phyloP scores from a whole-genome alignment of 2,329 filamentous ascomycete genomes.

The Colletotrichum sp. region DNA sequence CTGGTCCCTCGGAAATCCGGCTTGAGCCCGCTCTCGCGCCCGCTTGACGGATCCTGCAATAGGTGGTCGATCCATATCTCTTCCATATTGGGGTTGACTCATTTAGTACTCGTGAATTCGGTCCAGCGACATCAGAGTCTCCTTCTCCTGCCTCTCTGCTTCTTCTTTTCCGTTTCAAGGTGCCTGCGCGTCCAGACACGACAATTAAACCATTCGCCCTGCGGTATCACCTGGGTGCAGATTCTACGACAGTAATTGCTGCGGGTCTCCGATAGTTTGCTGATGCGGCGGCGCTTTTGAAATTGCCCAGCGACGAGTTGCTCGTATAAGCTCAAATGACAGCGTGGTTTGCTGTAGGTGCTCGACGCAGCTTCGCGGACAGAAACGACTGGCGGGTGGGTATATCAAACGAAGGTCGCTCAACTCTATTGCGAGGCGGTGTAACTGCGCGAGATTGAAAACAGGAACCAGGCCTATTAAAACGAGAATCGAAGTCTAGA shows the following conservation, averaged over 20 bases:
- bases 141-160: conserved; percentile 25
- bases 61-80: conserved; percentile 52
- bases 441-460: conserved; percentile 14
- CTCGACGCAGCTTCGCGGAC: conserved; percentile 8
- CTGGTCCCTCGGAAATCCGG: conserved; percentile 35
- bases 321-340: conserved; percentile 26
- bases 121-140: conserved; percentile 28
- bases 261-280: background rate
- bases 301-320: conserved; percentile 3
- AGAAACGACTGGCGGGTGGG: conserved; percentile 3
- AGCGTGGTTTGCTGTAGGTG: background rate
- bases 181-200: conserved; percentile 13
- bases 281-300: conserved; percentile 14
- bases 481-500: conserved; percentile 20
- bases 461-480: conserved; percentile 21
- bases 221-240: conserved; percentile 12
- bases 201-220: conserved; percentile 4
- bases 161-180: conserved; percentile 23
- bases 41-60: conserved; percentile 56
- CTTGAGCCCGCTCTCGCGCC: conserved; percentile 58
- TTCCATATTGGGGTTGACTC: conserved; percentile 62
- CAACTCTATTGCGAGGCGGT: conserved; percentile 16
- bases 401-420: conserved; percentile 19
- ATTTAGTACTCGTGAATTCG: conserved; percentile 46
- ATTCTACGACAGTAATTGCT: conserved; percentile 3